Conservation (phyloP, 768 basidiomycete genomes). For the Tulasnella calospora region DNA sequence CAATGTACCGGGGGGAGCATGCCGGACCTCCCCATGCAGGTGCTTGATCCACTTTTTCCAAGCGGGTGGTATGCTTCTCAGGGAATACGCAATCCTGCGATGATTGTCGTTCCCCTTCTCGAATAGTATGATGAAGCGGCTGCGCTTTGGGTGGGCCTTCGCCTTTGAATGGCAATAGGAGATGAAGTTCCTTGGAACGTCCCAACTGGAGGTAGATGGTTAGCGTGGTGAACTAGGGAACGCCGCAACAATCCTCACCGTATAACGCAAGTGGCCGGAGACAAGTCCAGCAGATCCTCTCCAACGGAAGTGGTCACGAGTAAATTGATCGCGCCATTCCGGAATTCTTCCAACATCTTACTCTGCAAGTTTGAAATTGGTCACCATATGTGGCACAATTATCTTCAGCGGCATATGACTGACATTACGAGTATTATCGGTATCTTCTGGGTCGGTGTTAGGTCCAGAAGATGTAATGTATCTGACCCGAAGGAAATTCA, state of each 20-base stretch:
- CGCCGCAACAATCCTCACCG: slow-evolving; percentile 42
- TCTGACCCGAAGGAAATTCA: neutral
- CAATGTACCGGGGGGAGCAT: slow-evolving; percentile 45
- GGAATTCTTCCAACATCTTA: slow-evolving; percentile 49
- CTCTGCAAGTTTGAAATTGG: slow-evolving; percentile 36
- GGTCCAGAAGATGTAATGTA: neutral
- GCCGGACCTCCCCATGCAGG: slow-evolving; percentile 39
- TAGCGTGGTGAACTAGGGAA: neutral
- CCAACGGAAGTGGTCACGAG: slow-evolving; percentile 55
- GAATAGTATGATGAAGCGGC: slow-evolving; percentile 59
- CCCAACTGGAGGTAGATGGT: slow-evolving; percentile 43
- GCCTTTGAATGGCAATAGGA: slow-evolving; percentile 55
- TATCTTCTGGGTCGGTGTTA: neutral
- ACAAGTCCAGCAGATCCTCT: slow-evolving; percentile 55
- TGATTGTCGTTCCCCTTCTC: slow-evolving; percentile 56
- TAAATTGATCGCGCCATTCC: slow-evolving; percentile 56
- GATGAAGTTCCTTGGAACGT: slow-evolving; percentile 58
- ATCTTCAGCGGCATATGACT: slow-evolving; percentile 35
- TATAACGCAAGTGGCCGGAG: slow-evolving; percentile 55
- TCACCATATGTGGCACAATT: neutral
- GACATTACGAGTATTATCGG: slow-evolving; percentile 35
- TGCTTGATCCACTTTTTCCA: slow-evolving; percentile 51
- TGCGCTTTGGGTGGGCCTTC: slow-evolving; percentile 44
- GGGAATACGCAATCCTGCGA: slow-evolving; percentile 47
- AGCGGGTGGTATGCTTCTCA: slow-evolving; percentile 40